Evolutionary conservation across 768 basidiomycete species (phyloP).

Genomic region (Sarcomyxa edulis): DNA sequence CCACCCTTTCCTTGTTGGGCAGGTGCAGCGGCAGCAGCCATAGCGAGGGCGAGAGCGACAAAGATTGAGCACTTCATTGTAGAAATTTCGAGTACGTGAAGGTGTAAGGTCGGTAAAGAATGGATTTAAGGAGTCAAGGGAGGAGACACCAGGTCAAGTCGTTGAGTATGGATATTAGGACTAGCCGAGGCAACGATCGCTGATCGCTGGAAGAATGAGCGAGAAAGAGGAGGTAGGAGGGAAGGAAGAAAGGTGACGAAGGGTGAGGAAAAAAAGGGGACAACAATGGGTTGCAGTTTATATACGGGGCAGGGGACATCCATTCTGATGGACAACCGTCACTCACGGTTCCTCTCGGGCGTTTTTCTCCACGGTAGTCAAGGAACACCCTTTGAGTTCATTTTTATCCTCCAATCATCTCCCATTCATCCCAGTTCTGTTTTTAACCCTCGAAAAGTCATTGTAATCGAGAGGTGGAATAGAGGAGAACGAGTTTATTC

Average conservation of each 20-base stretch:
- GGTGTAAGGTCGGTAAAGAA: conserved; percentile 16
- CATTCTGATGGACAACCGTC: conserved; percentile 4
- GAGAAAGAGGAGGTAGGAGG: conserved; percentile 10
- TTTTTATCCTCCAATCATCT: no score
- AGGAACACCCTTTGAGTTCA: no score
- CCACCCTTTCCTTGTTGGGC: no score
- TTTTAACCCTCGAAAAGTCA: no score
- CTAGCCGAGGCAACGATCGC: conserved; percentile 26
- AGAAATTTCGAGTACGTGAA: conserved; percentile 12
- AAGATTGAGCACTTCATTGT: conserved; percentile 26
- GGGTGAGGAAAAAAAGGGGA: not conserved
- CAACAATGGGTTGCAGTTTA: not conserved
- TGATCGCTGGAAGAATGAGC: conserved; percentile 17
- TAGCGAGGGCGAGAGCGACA: conserved; percentile 21
- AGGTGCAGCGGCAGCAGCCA: conserved; percentile 24
- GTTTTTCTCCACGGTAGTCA: no score
- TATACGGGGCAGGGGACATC: no score
- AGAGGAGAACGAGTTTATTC: no score
- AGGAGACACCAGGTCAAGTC: conserved; percentile 13
- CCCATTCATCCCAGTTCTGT: no score
- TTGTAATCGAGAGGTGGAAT: no score
- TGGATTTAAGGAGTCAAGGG: conserved; percentile 9
- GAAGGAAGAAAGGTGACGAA: not conserved
- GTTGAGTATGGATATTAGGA: conserved; percentile 13
- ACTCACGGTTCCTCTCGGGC: not conserved